Conservation (phyloP, 257 asterid genomes). For the Solanum piurae region DNA sequence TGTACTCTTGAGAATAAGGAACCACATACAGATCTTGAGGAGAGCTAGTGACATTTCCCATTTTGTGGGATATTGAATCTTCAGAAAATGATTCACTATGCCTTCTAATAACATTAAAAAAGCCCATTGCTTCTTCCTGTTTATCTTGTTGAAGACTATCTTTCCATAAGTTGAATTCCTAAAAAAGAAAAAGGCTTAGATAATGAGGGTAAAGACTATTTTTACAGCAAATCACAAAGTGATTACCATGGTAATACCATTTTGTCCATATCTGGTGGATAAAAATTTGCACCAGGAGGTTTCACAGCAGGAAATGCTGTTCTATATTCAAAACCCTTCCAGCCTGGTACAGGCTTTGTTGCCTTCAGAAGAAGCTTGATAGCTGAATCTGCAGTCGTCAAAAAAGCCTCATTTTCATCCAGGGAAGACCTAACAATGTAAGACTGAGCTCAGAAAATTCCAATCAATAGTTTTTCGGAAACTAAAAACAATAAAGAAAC, state of each 20-base stretch:
- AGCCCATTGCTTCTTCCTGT: constrained; percentile 69
- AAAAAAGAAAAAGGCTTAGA: not conserved
- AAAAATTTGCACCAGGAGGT: constrained; percentile 92
- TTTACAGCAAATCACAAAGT: not conserved
- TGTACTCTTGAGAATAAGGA: constrained; percentile 76
- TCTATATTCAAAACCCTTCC: constrained; percentile 84
- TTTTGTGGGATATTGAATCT: constrained; percentile 17
- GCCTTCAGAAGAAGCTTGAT: constrained; percentile 60
- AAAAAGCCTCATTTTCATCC: constrained; percentile 85
- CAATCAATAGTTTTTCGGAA: not conserved
- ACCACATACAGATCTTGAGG: constrained; percentile 60
- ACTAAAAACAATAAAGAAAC: not conserved
- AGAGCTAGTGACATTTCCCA: constrained; percentile 11
- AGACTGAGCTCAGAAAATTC: not conserved
- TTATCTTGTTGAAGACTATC: constrained; percentile 62
- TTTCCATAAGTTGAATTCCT: constrained; percentile 93
- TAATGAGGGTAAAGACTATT: not conserved
- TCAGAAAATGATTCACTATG: constrained; percentile 51
- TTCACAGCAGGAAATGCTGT: constrained; percentile 61
- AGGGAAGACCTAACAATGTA: constrained; percentile 59
- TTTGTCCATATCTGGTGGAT: constrained; percentile 95
- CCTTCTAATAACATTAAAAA: constrained; percentile 83
- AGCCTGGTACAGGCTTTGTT: constrained; percentile 59
- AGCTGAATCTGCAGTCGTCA: constrained; percentile 94
- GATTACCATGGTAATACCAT: constrained; percentile 33